Evolutionary conservation across 108 stramenopile species (phyloP).

Genomic region (Aurantiochytrium sp.): DNA sequence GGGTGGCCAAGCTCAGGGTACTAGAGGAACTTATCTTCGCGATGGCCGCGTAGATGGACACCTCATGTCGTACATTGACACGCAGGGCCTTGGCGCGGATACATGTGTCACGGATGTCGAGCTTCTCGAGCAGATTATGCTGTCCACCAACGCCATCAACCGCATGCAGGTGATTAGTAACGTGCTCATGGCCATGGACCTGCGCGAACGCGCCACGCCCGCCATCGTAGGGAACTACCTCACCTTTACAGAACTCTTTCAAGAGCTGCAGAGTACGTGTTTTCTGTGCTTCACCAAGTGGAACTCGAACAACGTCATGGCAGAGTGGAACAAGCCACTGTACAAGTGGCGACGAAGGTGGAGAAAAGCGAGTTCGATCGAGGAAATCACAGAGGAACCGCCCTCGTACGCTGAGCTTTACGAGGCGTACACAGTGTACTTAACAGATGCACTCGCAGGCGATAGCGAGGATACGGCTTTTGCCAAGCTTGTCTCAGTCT

Average conservation of each 20-base stretch:
- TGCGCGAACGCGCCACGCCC: background rate
- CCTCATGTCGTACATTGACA: constrained; percentile 7
- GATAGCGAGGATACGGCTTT: background rate
- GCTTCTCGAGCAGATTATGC: background rate
- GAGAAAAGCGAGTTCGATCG: background rate
- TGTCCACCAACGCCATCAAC: background rate
- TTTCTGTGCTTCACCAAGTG: background rate
- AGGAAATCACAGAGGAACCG: background rate
- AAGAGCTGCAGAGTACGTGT: background rate
- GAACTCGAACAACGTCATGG: constrained; percentile 1
- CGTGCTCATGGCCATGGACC: constrained; percentile 3
- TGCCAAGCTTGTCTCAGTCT: background rate
- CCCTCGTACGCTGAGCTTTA: background rate
- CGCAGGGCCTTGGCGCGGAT: background rate
- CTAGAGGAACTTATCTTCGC: background rate
- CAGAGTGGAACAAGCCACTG: background rate
- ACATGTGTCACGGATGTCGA: background rate
- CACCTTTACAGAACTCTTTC: background rate
- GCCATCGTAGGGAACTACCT: background rate
- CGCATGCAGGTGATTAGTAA: background rate
- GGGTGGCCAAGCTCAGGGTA: background rate
- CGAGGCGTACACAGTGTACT: background rate
- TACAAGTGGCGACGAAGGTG: background rate
- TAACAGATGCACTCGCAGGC: background rate
- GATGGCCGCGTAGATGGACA: background rate